These are phyloP conservation scores for Lichtheimia corymbifera DNA, from an alignment of 371 early-diverging fungal genomes.

Conservation along the genomic window DNA sequence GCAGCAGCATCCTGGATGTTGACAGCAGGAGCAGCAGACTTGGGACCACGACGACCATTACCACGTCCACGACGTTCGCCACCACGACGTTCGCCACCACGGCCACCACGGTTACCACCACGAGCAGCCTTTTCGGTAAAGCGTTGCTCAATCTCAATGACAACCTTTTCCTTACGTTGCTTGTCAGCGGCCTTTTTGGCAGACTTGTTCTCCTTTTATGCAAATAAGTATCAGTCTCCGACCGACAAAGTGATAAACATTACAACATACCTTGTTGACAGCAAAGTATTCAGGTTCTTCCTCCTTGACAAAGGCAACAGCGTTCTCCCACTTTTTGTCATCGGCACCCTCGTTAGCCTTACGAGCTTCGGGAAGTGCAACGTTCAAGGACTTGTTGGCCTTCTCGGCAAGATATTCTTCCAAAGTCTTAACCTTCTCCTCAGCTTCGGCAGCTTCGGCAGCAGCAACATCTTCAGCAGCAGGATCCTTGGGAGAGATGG, in stretches of 20 bases:
- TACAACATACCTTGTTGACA: slow-evolving; percentile 61
- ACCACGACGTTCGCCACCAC: slow-evolving; percentile 33
- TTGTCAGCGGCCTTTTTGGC: slow-evolving; percentile 49
- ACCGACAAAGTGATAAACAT: not conserved
- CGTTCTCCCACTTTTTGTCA: slow-evolving; percentile 76
- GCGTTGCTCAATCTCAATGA: slow-evolving; percentile 54
- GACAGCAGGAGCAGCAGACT: slow-evolving; percentile 53
- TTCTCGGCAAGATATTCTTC: slow-evolving; percentile 79
- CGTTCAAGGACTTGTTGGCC: slow-evolving; percentile 70
- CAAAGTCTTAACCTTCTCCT: slow-evolving; percentile 74
- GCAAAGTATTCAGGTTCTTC: slow-evolving; percentile 68
- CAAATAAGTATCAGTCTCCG: slow-evolving; percentile 6
- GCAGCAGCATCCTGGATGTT: slow-evolving; percentile 72
- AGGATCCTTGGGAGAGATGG: slow-evolving; percentile 35
- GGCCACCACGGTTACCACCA: slow-evolving; percentile 39
- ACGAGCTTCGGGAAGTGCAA: slow-evolving; percentile 63
- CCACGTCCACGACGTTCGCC: slow-evolving; percentile 33
- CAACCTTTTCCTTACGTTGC: slow-evolving; percentile 57
- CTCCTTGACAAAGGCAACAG: slow-evolving; percentile 67
- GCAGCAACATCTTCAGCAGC: slow-evolving; percentile 44
- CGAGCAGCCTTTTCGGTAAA: slow-evolving; percentile 49
- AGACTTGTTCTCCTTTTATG: slow-evolving; percentile 41
- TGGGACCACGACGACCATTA: slow-evolving; percentile 43
- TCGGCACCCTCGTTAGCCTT: slow-evolving; percentile 83
- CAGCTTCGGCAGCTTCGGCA: slow-evolving; percentile 55